Percentiles rank a stretch among this genome's conserved stretches.
Conservation (phyloP, 129 eudicot genomes). For the Artemisia argyi region DNA sequence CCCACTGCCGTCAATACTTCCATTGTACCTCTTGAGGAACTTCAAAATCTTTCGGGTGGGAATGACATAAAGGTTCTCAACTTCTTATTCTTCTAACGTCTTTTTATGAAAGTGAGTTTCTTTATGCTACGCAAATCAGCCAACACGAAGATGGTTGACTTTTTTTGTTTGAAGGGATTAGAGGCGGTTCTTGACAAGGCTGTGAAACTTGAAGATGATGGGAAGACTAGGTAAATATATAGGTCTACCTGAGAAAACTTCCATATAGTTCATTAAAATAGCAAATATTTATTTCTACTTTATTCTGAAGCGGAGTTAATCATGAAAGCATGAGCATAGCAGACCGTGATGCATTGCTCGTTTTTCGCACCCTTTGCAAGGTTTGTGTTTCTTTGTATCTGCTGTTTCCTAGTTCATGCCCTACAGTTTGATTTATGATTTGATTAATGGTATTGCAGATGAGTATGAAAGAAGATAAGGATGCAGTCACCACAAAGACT, state of each 20-base stretch:
- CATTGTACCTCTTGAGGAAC: conserved; percentile 75
- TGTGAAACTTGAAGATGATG: conserved; percentile 33
- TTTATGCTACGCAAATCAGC: conserved; percentile 6
- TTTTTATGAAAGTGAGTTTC: conserved; percentile 4
- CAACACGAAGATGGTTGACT: conserved; percentile 15
- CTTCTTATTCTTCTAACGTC: background rate
- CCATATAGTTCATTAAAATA: conserved; percentile 1
- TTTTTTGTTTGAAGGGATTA: conserved; percentile 57
- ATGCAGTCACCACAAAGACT: conserved; percentile 77
- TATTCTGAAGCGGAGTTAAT: conserved; percentile 60
- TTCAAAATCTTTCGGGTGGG: conserved; percentile 83
- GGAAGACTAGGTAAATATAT: conserved; percentile 25
- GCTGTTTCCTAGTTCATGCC: conserved; percentile 1
- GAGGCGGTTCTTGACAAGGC: conserved; percentile 99
- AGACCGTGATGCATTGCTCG: conserved; percentile 80
- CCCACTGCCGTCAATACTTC: conserved; percentile 49
- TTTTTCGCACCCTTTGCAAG: conserved; percentile 95
- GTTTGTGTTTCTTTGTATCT: conserved; percentile 41
- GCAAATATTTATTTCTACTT: background rate
- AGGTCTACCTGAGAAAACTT: background rate
- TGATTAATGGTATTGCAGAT: conserved; percentile 49
- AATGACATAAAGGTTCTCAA: conserved; percentile 77
- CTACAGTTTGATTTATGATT: conserved; percentile 10
- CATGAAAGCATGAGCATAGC: conserved; percentile 69
- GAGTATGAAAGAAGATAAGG: conserved; percentile 95